Conservation (phyloP, 768 basidiomycete genomes). For the Pholiota conissans region DNA sequence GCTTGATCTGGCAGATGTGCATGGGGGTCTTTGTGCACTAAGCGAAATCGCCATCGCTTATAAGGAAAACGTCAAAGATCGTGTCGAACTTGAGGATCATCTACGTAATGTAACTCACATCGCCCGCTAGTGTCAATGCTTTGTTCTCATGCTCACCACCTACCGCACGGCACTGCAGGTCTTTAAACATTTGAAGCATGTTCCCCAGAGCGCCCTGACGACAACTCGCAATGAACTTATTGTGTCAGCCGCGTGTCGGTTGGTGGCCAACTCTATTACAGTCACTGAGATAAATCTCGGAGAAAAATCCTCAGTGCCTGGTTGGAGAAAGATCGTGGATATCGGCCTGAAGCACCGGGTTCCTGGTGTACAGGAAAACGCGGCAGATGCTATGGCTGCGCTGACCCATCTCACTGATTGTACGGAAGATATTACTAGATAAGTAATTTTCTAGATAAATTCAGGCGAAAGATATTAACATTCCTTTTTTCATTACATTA, state of each 20-base stretch:
- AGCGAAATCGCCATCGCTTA: conserved; percentile 71
- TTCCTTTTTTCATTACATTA: conserved; percentile 43
- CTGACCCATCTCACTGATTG: conserved; percentile 72
- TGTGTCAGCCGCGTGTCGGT: conserved; percentile 66
- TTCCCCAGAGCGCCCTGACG: conserved; percentile 61
- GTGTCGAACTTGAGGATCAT: conserved; percentile 31
- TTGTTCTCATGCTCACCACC: neutral
- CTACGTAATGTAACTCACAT: conserved; percentile 46
- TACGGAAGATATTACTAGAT: conserved; percentile 69
- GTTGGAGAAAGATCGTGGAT: conserved; percentile 74
- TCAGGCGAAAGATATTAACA: conserved; percentile 9
- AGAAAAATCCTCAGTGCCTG: conserved; percentile 43
- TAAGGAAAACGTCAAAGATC: conserved; percentile 29
- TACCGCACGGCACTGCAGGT: conserved; percentile 46
- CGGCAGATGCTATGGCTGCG: conserved; percentile 66
- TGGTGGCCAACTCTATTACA: conserved; percentile 71
- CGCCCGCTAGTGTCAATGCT: neutral
- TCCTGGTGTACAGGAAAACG: conserved; percentile 69
- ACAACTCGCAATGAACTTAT: conserved; percentile 72
- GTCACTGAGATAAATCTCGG: conserved; percentile 46
- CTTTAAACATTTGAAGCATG: conserved; percentile 53
- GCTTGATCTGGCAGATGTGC: conserved; percentile 68
- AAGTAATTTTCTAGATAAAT: conserved; percentile 39
- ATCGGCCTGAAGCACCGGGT: conserved; percentile 69
- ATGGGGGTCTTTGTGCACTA: conserved; percentile 79